Base-by-base conservation (phyloP, 1,139 yeast genomes). In the Hyphopichia fennica region DNA sequence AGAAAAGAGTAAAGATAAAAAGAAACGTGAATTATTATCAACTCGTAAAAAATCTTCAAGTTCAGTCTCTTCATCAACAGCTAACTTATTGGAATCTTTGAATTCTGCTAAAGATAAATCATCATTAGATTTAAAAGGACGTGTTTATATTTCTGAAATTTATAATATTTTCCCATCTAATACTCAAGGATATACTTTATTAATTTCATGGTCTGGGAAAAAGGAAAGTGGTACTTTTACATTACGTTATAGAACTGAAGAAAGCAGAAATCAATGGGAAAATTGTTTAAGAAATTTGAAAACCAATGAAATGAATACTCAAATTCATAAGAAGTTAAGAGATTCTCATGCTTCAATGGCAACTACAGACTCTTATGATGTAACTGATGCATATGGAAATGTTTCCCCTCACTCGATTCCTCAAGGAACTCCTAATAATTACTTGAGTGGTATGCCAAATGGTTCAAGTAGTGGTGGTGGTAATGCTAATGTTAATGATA, bases 181-280 rank as follows among this genome's bases (percentile, higher is more conserved):
- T 45, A 56, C 49, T 38, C 50, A 59, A 22, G 82, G 82, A 2
- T 80, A 83, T 55, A 77, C 81, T 8, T 66, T 85, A 52, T 78
- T 84, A 36, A 77, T 86, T 10, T 77, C 87, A n/a, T 86, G 93
- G 93, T 80, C 83, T 22, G 90, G 93, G 2, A 75, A 81, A 46
- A 84, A 82, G 56, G 95, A 86, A 51, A 81, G 84, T 40, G 93
- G 93, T 2, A 81, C 87, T 18, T 86, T 86, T 52, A 75, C 85
- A 20, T 72, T 86, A 54, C 74, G 82, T 46, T 86, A 84, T 60
- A 77, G 81, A 52, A 81, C 82, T 32, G 93, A 85, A 52, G 95
- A 86, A 57, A 69, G 75, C 9, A 69, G 89, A 49, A 76, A 77
- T 45, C 88, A 83, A 60, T 86, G 93, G 93, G 84, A 81, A 48